Evolutionary conservation across 768 basidiomycete genomes (phyloP).

Genomic region (Tephrocybe sp.): DNA sequence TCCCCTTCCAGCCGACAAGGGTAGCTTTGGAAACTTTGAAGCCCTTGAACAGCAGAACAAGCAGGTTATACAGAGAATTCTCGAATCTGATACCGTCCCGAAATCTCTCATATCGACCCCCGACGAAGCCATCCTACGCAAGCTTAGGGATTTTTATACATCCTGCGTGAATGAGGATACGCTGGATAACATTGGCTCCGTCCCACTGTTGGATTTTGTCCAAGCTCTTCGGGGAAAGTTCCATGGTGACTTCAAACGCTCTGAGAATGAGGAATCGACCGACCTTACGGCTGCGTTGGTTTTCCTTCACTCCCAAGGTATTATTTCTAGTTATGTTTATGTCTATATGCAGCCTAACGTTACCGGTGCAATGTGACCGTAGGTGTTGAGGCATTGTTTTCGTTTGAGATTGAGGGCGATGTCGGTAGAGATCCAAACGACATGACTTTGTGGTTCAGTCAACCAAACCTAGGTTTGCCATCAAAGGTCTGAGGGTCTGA

Average conservation of each 20-base stretch:
- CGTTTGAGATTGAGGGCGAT: conserved; percentile 87
- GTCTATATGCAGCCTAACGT: no score
- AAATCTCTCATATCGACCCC: conserved; percentile 41
- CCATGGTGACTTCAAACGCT: conserved; percentile 43
- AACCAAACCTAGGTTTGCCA: conserved; percentile 78
- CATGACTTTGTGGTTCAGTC: conserved; percentile 85
- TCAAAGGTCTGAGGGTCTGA: conserved; percentile 59
- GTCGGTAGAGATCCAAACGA: conserved; percentile 80
- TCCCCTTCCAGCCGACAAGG: conserved; percentile 85
- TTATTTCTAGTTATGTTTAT: background rate
- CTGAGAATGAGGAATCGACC: conserved; percentile 28
- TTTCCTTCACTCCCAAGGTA: conserved; percentile 85
- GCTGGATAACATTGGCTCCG: conserved; percentile 70
- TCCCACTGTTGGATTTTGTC: conserved; percentile 69
- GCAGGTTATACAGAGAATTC: conserved; percentile 69
- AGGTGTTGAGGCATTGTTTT: conserved; percentile 79
- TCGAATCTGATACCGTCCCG: conserved; percentile 48
- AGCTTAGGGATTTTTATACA: conserved; percentile 67
- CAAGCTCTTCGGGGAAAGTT: conserved; percentile 59
- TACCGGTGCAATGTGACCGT: background rate
- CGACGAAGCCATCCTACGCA: conserved; percentile 49
- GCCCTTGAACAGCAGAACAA: conserved; percentile 72
- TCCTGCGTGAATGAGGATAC: conserved; percentile 80
- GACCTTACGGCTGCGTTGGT: conserved; percentile 82
- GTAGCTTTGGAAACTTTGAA: conserved; percentile 69